Base-by-base conservation (phyloP, 2,329 filamentous ascomycete genomes). In the Phyllosticta capitalensis region DNA sequence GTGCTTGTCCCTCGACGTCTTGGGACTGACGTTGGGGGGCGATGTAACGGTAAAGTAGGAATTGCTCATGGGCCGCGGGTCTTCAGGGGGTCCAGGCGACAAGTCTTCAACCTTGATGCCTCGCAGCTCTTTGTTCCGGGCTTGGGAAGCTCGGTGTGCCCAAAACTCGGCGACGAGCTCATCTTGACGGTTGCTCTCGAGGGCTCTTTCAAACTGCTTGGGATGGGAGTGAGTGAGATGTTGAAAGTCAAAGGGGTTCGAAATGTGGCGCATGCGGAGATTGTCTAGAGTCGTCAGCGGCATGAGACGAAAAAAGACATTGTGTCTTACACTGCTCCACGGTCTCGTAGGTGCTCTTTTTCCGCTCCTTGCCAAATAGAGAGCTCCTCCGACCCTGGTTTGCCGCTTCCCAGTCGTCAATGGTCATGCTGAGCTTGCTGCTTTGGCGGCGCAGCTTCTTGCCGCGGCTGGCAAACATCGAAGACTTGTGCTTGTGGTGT, bases 211-310 rank as follows among this genome's bases (percentile, higher is more conserved):
- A 59, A 84, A 77, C 59, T 85, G 79, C 22, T 78, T 70, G 22
- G 79, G 78, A 59, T 79, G 78, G 26, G 82, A 83, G 66, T 86
- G 83, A 38, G 81, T 82, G 56, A 86, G 70, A 65, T 86, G 83
- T 63, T 85, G 82, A 66, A 86, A 86, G 65, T 84, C 81, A 69
- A 83, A 86, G 1, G 83, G 83, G 60, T 78, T 78, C 0, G 83
- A 86, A 56, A 86, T 86, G 60, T 67, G 68, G 54, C 67, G 64
- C 56, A 69, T 72, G 33, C 58, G 52, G 33, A 60, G 58, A 50
- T 53, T 54, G 54, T 54, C 58, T 60, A 24, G 12, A 60, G 56
- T 55, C 63, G 59, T 64, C 53, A 66, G 59, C 38, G n/a, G 38
- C 14, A 45, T 45, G 38, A 45, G 38, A 45, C 38, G 38, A 45